Evolutionary conservation across 768 basidiomycete genomes (phyloP).

Genomic region (Myochromella boudieri): DNA sequence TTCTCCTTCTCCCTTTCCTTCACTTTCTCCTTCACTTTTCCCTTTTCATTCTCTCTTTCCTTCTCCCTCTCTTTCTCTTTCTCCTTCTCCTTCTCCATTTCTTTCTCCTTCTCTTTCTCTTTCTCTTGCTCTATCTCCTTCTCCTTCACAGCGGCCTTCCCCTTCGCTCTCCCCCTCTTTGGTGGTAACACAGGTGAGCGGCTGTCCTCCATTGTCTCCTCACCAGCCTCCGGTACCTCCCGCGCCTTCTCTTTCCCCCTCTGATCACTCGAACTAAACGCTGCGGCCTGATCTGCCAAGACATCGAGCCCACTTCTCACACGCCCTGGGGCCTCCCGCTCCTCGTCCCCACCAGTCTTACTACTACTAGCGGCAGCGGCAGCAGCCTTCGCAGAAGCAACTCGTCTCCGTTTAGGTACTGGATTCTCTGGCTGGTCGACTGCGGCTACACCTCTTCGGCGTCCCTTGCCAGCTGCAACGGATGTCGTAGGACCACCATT

Average conservation of each 20-base stretch:
- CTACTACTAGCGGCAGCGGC: slow-evolving; percentile 2
- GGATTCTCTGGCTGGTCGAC: slow-evolving; percentile 34
- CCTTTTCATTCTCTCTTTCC: slow-evolving; percentile 3
- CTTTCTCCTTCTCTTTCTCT: too few species aligned
- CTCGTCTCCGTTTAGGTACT: slow-evolving; percentile 31
- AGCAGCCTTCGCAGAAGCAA: slow-evolving; percentile 14
- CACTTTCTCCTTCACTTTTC: slow-evolving; percentile 15
- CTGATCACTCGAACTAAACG: slow-evolving; percentile 36
- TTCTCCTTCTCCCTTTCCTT: slow-evolving; percentile 8
- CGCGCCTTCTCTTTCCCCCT: slow-evolving; percentile 16
- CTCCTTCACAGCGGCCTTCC: slow-evolving; percentile 7
- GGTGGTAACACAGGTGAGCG: too few species aligned
- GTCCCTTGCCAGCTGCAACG: slow-evolving; percentile 9
- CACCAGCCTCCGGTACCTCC: slow-evolving; percentile 13
- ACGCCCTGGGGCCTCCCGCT: slow-evolving; percentile 22
- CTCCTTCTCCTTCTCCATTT: too few species aligned
- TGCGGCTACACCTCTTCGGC: slow-evolving; percentile 20
- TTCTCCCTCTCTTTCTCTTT: too few species aligned
- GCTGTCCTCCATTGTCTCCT: slow-evolving; percentile 4
- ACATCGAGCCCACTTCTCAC: slow-evolving; percentile 65
- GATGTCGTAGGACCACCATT: slow-evolving; percentile 14
- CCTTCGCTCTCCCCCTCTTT: slow-evolving; percentile 19
- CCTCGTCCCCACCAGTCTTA: slow-evolving; percentile 5
- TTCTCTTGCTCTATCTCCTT: slow-evolving; percentile 16
- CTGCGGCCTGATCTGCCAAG: slow-evolving; percentile 71